A percentile compares a stretch with the other conserved stretches of the same genome.
These are phyloP conservation scores for Trichoderma endophyticum DNA, from an alignment of 2,329 filamentous ascomycete species.

Conservation along the genomic window DNA sequence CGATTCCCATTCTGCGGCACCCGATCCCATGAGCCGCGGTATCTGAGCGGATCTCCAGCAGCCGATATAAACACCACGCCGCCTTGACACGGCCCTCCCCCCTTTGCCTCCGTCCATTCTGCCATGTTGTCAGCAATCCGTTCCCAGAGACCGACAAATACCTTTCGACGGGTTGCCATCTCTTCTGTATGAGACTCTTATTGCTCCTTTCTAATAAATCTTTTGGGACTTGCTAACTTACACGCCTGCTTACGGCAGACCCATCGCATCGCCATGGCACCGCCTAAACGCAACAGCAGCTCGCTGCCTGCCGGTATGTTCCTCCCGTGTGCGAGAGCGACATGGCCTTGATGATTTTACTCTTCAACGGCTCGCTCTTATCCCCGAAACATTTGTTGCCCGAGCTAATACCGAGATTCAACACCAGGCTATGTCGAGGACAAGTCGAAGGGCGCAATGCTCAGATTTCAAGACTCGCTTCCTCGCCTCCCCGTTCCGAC, in stretches of 20 bases:
- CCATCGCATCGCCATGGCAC: constrained; percentile 45
- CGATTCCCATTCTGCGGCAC: not conserved
- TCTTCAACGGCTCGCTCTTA: not conserved
- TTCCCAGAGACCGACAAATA: constrained; percentile 34
- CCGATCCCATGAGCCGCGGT: constrained; percentile 11
- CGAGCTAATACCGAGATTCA: not conserved
- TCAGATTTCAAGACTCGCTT: constrained; percentile 83
- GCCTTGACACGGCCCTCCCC: not conserved
- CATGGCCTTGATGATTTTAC: not conserved
- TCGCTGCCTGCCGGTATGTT: constrained; percentile 51
- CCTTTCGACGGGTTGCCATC: constrained; percentile 31
- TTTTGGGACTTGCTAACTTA: not conserved
- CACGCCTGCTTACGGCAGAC: not conserved
- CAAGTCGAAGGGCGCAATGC: constrained; percentile 72
- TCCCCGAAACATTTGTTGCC: not conserved
- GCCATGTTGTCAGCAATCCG: constrained; percentile 38
- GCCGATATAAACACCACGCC: constrained; percentile 10
- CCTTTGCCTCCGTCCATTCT: constrained; percentile 13
- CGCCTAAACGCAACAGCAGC: constrained; percentile 54
- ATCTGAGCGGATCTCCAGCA: constrained; percentile 12
- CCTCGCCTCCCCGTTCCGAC: constrained; percentile 75
- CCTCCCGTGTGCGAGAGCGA: not conserved
- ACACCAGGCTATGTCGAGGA: constrained; percentile 74
- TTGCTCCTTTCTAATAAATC: not conserved
- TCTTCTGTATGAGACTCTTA: constrained; percentile 18